Conservation (phyloP, 768 basidiomycete species). For the Termitomyces sp. region DNA sequence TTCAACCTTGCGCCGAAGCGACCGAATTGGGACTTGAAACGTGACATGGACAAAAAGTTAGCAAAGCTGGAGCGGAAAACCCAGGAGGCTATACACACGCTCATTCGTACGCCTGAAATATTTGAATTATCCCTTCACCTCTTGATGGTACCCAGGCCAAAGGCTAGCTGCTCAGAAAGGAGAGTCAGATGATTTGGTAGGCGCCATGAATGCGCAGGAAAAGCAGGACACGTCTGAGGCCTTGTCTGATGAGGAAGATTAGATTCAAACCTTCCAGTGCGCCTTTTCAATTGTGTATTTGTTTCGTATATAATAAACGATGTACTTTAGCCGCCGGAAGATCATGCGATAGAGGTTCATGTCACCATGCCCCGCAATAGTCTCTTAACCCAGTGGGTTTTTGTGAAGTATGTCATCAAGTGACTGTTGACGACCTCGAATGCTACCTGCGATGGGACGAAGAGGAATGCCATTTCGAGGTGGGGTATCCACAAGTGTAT, state of each 20-base stretch:
- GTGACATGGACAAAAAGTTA: slow-evolving; percentile 88
- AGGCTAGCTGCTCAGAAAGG: slow-evolving; percentile 77
- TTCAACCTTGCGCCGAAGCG: slow-evolving; percentile 98
- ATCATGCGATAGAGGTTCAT: slow-evolving; percentile 16
- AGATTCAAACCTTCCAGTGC: slow-evolving; percentile 14
- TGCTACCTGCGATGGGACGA: slow-evolving; percentile 57
- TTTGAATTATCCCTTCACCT: background rate
- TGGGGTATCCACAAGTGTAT: slow-evolving; percentile 29
- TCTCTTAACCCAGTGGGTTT: slow-evolving; percentile 6
- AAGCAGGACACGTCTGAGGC: slow-evolving; percentile 46
- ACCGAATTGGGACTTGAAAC: slow-evolving; percentile 93
- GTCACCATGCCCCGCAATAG: background rate
- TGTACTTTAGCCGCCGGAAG: background rate
- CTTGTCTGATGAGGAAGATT: slow-evolving; percentile 60
- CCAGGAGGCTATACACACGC: slow-evolving; percentile 85
- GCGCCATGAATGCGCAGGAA: slow-evolving; percentile 79
- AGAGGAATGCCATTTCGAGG: slow-evolving; percentile 36
- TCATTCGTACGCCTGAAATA: slow-evolving; percentile 69
- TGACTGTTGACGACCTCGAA: slow-evolving; percentile 54
- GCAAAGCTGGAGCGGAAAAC: slow-evolving; percentile 88
- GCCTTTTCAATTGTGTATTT: slow-evolving; percentile 12
- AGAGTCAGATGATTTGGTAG: slow-evolving; percentile 71
- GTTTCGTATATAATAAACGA: slow-evolving; percentile 5
- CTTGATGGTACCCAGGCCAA: slow-evolving; percentile 47
- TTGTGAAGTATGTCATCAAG: slow-evolving; percentile 52